Conservation (phyloP, 306 rosid genomes). For the Citrullus amarus region DNA sequence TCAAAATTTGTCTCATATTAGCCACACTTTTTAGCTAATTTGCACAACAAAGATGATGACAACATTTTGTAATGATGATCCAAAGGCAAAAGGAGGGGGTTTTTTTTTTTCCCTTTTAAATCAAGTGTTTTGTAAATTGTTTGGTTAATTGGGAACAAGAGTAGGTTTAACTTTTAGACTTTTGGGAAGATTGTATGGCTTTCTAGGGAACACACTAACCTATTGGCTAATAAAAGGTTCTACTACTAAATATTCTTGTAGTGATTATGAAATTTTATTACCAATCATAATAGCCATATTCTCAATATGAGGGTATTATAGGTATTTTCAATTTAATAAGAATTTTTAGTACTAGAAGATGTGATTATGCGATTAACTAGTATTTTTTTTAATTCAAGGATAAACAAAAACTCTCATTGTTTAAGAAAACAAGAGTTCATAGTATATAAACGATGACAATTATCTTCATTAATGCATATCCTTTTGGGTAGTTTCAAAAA, state of each 20-base stretch:
- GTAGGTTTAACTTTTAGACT: slow-evolving; percentile 42
- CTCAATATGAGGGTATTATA: not conserved
- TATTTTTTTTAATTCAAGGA: not conserved
- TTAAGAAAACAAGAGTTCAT: too few relatives aligned
- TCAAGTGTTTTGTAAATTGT: slow-evolving; percentile 25
- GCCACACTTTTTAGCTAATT: not conserved
- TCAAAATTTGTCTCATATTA: not conserved
- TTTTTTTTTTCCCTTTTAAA: not conserved
- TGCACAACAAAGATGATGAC: not conserved
- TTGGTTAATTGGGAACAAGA: slow-evolving; percentile 49
- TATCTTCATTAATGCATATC: too few relatives aligned
- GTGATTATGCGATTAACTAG: not conserved
- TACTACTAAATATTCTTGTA: slow-evolving; percentile 3
- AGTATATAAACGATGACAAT: too few relatives aligned
- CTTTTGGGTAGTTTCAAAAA: too few relatives aligned
- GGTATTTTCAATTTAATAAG: not conserved
- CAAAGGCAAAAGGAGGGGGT: slow-evolving; percentile 3
- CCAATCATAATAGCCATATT: not conserved
- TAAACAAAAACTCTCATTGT: too few relatives aligned
- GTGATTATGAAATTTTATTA: not conserved
- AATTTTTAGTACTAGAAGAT: not conserved
- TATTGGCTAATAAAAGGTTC: slow-evolving; percentile 10
- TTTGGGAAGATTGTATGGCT: slow-evolving; percentile 26
- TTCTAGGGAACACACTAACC: slow-evolving; percentile 23
- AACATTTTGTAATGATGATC: not conserved